Conservation (phyloP, 2,329 filamentous ascomycete genomes). For the Paraphaeosphaeria minitans region DNA sequence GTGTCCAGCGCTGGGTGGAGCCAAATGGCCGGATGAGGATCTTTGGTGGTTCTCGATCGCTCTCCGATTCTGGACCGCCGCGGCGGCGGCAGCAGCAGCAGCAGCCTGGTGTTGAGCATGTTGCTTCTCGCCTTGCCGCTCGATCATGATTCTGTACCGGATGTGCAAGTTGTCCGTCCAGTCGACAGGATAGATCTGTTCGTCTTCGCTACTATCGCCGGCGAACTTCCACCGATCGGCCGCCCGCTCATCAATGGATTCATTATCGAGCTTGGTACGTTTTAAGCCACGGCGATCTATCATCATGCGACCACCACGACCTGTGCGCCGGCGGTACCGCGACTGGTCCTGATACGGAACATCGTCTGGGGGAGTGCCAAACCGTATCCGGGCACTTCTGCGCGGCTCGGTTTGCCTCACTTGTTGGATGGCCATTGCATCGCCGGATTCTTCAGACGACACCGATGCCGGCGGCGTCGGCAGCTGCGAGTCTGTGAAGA, state of each 20-base stretch:
- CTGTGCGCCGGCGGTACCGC: conserved; percentile 81
- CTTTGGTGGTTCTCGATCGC: conserved; percentile 45
- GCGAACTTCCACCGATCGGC: conserved; percentile 76
- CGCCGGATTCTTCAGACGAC: conserved; percentile 50
- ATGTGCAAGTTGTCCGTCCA: conserved; percentile 65
- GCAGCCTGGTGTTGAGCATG: conserved; percentile 31
- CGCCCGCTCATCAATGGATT: conserved; percentile 37
- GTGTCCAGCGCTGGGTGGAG: conserved; percentile 33
- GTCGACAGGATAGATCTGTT: conserved; percentile 75
- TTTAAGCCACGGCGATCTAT: conserved; percentile 81
- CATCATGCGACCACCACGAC: conserved; percentile 82
- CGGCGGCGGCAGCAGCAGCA: conserved; percentile 20
- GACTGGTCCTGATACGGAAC: conserved; percentile 54
- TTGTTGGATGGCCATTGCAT: conserved; percentile 46
- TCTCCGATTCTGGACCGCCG: conserved; percentile 29
- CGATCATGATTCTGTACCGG: conserved; percentile 60
- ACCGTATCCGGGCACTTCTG: conserved; percentile 42
- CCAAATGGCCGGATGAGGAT: conserved; percentile 42
- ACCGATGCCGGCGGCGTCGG: conserved; percentile 55
- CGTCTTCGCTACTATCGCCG: conserved; percentile 80
- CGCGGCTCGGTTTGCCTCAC: conserved; percentile 31
- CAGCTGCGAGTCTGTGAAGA: conserved; percentile 47
- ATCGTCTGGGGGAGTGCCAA: conserved; percentile 47
- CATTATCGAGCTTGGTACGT: conserved; percentile 46
- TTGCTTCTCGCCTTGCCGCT: conserved; percentile 49